These are phyloP conservation scores for Macrophomina pseudophaseolina DNA, from an alignment of 2,329 filamentous ascomycete genomes.

Conservation along the genomic window DNA sequence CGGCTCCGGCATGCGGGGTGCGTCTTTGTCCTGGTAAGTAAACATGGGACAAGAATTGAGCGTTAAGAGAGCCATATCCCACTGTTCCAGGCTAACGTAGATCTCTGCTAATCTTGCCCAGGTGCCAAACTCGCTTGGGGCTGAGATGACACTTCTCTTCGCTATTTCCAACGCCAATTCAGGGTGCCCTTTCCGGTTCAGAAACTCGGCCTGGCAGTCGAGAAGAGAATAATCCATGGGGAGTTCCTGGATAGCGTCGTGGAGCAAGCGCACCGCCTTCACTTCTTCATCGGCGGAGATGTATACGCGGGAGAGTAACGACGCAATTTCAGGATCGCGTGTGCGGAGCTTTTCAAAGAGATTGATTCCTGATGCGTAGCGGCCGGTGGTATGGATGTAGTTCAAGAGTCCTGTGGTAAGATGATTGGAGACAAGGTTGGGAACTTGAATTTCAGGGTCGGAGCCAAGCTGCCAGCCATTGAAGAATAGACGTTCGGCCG, in stretches of 20 bases:
- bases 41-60: conserved; percentile 99
- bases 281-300: conserved; percentile 97
- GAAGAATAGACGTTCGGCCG: conserved; percentile 94
- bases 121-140: conserved; percentile 94
- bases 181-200: conserved; percentile 84
- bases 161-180: conserved; percentile 91
- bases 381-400: conserved; percentile 94
- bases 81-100: conserved; percentile 92
- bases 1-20: conserved; percentile 91
- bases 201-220: conserved; percentile 90
- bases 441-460: conserved; percentile 95
- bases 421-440: conserved; percentile 95
- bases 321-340: conserved; percentile 92
- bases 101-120: conserved; percentile 94
- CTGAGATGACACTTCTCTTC: conserved; percentile 91
- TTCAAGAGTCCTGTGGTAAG: conserved; percentile 90
- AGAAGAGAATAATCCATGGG: conserved; percentile 98
- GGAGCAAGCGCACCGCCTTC: conserved; percentile 85
- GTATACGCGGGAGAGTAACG: conserved; percentile 85
- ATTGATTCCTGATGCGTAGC: conserved; percentile 94
- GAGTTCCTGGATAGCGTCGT: conserved; percentile 85
- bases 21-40: conserved; percentile 98
- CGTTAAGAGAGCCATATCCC: conserved; percentile 93
- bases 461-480: conserved; percentile 94
- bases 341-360: conserved; percentile 94